These are phyloP conservation scores for Venustampulla echinocandica DNA, from an alignment of 495 filamentous ascomycete genomes.

Conservation along the genomic window DNA sequence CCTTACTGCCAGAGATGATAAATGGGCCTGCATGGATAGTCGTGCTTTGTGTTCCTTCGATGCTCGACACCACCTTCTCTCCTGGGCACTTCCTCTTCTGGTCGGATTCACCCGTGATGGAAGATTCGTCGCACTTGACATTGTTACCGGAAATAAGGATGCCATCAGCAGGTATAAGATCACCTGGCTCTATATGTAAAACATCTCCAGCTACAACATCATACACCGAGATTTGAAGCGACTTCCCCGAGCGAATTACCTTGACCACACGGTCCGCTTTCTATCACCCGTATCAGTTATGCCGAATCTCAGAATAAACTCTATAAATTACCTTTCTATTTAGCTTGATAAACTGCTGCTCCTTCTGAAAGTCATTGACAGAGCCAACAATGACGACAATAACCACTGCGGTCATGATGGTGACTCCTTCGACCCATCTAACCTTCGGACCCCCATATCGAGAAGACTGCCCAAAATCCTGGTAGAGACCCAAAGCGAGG, in stretches of 20 bases:
- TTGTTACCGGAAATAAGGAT: constrained; percentile 64
- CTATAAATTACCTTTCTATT: constrained; percentile 50
- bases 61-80: constrained; percentile 71
- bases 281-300: constrained; percentile 13
- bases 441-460: constrained; percentile 44
- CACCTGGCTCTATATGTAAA: constrained; percentile 76
- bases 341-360: constrained; percentile 67
- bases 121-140: constrained; percentile 71
- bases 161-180: constrained; percentile 77
- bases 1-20: constrained; percentile 84
- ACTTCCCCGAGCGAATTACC: constrained; percentile 69
- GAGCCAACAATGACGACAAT: constrained; percentile 60
- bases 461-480: constrained; percentile 37
- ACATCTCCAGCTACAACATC: constrained; percentile 81
- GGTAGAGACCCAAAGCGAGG: constrained; percentile 63
- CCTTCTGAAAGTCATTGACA: constrained; percentile 64
- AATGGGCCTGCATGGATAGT: constrained; percentile 82
- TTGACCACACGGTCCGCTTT: constrained; percentile 76
- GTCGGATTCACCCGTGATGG: constrained; percentile 79
- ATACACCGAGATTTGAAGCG: constrained; percentile 66
- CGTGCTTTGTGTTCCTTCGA: constrained; percentile 63
- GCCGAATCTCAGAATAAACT: no score
- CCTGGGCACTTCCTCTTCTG: constrained; percentile 61
- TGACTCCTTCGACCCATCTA: constrained; percentile 70
- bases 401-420: constrained; percentile 60